Percentiles rank a stretch among this genome's conserved stretches.
Conservation (phyloP, 2,329 filamentous ascomycete species). For the Graphilbum ipis-grandicollis region DNA sequence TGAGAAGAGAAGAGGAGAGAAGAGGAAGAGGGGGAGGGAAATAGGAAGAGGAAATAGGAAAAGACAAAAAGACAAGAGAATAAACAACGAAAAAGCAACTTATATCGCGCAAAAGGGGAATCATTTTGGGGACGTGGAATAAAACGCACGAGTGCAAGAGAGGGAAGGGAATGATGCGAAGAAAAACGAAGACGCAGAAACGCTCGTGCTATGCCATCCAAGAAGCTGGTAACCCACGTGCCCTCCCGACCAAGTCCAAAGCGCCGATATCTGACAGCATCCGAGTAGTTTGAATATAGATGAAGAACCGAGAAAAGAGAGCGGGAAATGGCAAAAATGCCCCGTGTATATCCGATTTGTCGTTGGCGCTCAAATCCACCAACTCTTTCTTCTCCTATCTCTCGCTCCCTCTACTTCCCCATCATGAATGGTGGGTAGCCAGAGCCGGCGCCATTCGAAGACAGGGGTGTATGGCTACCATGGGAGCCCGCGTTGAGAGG, state of each 20-base stretch:
- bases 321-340: not conserved
- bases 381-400: no score
- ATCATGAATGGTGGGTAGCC: conserved; percentile 13
- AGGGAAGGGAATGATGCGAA: no score
- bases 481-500: not conserved
- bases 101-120: conserved; percentile 3
- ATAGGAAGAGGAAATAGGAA: conserved; percentile 4
- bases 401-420: conserved; percentile 8
- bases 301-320: conserved; percentile 1
- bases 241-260: not conserved
- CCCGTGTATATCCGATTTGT: no score
- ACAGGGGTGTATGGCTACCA: not conserved
- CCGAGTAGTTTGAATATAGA: not conserved
- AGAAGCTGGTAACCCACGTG: not conserved
- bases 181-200: no score
- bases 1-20: not conserved
- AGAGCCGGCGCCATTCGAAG: conserved; percentile 1
- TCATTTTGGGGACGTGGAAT: not conserved
- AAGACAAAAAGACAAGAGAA: not conserved
- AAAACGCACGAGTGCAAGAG: not conserved
- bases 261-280: not conserved
- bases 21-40: not conserved
- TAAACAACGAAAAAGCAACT: not conserved
- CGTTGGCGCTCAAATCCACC: no score
- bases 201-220: not conserved